phyloP scores from a whole-genome alignment of 768 basidiomycete species.

The Chalciporus pseudorubinellus region DNA sequence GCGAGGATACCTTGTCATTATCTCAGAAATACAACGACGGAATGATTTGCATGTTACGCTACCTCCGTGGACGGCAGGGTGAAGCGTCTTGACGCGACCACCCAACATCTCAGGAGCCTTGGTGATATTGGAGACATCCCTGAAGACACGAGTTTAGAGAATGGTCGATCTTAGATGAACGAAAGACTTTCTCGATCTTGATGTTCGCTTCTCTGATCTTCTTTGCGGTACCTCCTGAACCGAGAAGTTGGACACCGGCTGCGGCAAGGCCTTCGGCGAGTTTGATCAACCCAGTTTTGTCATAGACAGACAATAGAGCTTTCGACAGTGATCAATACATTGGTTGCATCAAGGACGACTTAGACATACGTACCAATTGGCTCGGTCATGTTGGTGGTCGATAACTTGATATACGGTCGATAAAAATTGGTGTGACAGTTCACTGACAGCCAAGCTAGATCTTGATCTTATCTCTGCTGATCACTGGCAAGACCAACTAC shows the following conservation, averaged over 20 bases:
- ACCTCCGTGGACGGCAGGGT: conserved; percentile 98
- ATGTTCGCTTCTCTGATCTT: conserved; percentile 94
- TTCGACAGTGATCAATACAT: conserved; percentile 6
- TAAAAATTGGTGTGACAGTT: conserved; percentile 11
- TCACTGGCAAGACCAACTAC: conserved; percentile 11
- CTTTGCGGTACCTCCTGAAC: conserved; percentile 97
- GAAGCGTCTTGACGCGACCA: conserved; percentile 96
- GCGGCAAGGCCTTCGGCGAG: conserved; percentile 81
- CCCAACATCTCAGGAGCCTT: conserved; percentile 99
- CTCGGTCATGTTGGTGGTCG: conserved; percentile 20
- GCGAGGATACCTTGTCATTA: conserved; percentile 58
- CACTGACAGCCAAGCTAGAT: neutral
- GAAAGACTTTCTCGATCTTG: conserved; percentile 74
- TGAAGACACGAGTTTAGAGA: conserved; percentile 31
- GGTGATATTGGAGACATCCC: conserved; percentile 96
- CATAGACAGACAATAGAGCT: conserved; percentile 95
- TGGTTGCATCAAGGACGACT: neutral
- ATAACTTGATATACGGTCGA: neutral
- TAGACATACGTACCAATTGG: conserved; percentile 25
- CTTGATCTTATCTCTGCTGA: conserved; percentile 17
- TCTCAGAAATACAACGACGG: conserved; percentile 4
- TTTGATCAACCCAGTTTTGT: conserved; percentile 87
- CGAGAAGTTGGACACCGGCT: conserved; percentile 83
- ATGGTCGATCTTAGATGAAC: neutral
- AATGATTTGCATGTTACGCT: neutral